Evolutionary conservation across 441 rosid genomes (phyloP), one percentile per base, ranked within the genome.

Genomic region (Populus hybrid): DNA sequence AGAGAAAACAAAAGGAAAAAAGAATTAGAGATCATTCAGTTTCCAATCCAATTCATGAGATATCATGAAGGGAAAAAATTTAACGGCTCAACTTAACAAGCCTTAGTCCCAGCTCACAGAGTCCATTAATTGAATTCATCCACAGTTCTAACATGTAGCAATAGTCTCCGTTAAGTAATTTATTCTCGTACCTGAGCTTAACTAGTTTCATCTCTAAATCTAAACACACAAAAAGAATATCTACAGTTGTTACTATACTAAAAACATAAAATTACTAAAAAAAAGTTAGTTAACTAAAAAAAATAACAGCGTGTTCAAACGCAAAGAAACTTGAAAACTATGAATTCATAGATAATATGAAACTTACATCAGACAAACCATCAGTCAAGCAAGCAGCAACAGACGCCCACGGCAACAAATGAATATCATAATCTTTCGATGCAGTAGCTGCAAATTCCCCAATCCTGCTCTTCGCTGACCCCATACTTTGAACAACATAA

Each of bases 391-490:
- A 94, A 36, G 99, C 99, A 59, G 99, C 99, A 82, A 93, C 88
- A 21, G 99, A 93, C 67, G 92, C 99, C 99, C 99, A 96, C 30
- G 99, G 99, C 77, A 93, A 86, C 78, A 96, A 86, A 70, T 96
- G 97, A 77, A 96, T 90, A 85, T 94, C 99, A 85, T 94, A 92
- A 75, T 96, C 99, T 88, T 89, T 90, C 81, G 94, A 91, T 69
- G 94, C 99, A 81, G 93, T 83, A 76, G 91, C 91, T 35, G 98
- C 94, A 85, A 94, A 92, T 70, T 91, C 84, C 84, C 87, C 94
- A 85, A 94, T 90, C 83, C 93, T 88, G 71, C 98, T 92, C 74
- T 94, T 86, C 35, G 88, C 70, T 10, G 98, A 83, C 53, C 98
- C 99, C 99, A 96, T 93, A 71, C 88, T 88, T 83, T 96, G 99